Evolutionary conservation across 1,139 yeast genomes (phyloP).

Genomic region (Suhomyces coccinellae): DNA sequence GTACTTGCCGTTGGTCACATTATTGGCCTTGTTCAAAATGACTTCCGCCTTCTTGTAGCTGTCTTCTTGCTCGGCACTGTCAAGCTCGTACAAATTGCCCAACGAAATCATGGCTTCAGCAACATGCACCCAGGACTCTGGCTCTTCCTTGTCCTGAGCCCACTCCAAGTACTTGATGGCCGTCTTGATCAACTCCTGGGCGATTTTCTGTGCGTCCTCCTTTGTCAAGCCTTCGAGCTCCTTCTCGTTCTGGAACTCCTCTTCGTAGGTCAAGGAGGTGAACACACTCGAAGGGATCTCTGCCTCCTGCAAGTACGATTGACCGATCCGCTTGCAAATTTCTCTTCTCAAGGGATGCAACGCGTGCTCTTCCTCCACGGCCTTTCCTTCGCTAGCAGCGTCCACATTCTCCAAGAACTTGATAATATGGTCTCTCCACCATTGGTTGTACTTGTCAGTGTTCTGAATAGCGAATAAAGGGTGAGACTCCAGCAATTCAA

Average conservation of each 20-base stretch:
- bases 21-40: slow-evolving; percentile 62
- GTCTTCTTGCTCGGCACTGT: slow-evolving; percentile 62
- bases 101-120: slow-evolving; percentile 84
- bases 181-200: slow-evolving; percentile 48
- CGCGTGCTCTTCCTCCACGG: slow-evolving; percentile 13
- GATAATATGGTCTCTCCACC: slow-evolving; percentile 59
- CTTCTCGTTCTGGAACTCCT: slow-evolving; percentile 43
- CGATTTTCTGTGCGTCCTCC: slow-evolving; percentile 48
- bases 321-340: slow-evolving; percentile 56
- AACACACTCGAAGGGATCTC: slow-evolving; percentile 59
- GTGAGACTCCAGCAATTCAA: slow-evolving; percentile 47
- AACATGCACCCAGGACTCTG: slow-evolving; percentile 74
- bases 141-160: slow-evolving; percentile 71
- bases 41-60: slow-evolving; percentile 68
- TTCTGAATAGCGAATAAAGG: slow-evolving; percentile 49
- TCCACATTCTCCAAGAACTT: slow-evolving; percentile 42
- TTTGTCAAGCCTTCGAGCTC: slow-evolving; percentile 43
- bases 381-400: slow-evolving; percentile 12
- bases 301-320: slow-evolving; percentile 61
- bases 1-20: slow-evolving; percentile 73
- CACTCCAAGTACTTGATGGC: slow-evolving; percentile 59
- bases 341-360: slow-evolving; percentile 29
- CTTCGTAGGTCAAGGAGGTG: slow-evolving; percentile 58
- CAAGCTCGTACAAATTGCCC: slow-evolving; percentile 70
- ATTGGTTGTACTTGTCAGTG: slow-evolving; percentile 44